Base-by-base conservation (phyloP, 305 asterid species). In the Fraxinus xanthoxyloides region DNA sequence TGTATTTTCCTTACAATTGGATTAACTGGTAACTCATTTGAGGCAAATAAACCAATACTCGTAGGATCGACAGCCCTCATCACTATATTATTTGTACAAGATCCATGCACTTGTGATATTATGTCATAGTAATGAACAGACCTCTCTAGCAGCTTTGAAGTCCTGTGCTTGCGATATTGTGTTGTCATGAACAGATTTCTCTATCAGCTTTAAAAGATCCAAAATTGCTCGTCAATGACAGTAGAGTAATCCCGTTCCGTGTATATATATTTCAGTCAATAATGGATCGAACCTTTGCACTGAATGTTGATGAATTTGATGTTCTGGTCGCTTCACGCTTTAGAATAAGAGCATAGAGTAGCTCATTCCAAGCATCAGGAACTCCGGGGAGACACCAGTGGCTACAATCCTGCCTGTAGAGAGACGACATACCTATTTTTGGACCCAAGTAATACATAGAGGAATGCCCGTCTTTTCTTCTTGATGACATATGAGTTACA, bases 341-440 rank as follows among this genome's bases (percentile, higher is more conserved):
- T 81, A 95, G 80, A 67, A 95, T 54, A 13, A 92, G 82, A 34
- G 97, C 92, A 24, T 91, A 95, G 75, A 95, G 91, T 31, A 95
- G 86, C 85, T 95, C 98, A 77, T 95, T 95, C 99, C 99, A 95
- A 40, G 97, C 59, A 80, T 94, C 99, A 1, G 98, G 99, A 13
- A 95, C 93, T 3, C 99, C 99, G 0, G 99, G 99, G n/a, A 95
- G 87, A 77, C 98, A 95, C 99, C 99, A 95, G 79, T 95, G 99
- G 89, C 99, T 95, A 89, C 99, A 95, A 82, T 95, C 99, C 84
- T 95, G 99, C 88, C 92, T 81, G 72, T 89, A 90, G 75, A 86
- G 61, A 65, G 97, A 86, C 0, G 93, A 94, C 4, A 86, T 93
- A 19, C 95, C 90, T 0, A 5, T 17, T 3, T 69, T 74, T 32